Conservation (phyloP, 352 stramenopile genomes). For the Phytophthora lateralis region DNA sequence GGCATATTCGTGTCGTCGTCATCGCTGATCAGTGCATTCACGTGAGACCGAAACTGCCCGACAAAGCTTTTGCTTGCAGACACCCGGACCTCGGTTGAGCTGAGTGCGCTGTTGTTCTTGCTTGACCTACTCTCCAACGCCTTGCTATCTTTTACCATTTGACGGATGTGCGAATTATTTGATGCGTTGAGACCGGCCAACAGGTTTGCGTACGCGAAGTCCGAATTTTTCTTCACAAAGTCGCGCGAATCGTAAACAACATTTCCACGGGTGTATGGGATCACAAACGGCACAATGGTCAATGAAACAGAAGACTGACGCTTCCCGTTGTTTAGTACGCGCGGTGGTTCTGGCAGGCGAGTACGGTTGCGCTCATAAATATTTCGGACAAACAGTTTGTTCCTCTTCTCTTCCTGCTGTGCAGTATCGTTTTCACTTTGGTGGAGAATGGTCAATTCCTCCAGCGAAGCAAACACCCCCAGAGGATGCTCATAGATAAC, state of each 20-base stretch:
- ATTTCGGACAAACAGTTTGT: constrained; percentile 69
- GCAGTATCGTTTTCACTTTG: constrained; percentile 51
- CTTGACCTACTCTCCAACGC: not conserved
- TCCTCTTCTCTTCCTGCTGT: constrained; percentile 66
- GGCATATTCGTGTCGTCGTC: constrained; percentile 32
- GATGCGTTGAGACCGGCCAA: constrained; percentile 41
- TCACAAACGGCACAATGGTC: constrained; percentile 43
- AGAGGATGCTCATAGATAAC: constrained; percentile 57
- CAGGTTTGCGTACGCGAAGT: constrained; percentile 51
- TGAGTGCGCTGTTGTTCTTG: not conserved
- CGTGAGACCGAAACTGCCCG: constrained; percentile 51
- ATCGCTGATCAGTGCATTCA: constrained; percentile 28
- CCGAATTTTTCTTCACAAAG: constrained; percentile 77
- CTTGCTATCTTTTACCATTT: constrained; percentile 31
- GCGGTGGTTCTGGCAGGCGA: constrained; percentile 30
- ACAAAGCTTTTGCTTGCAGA: constrained; percentile 39
- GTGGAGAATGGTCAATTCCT: constrained; percentile 70
- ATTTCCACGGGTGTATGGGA: constrained; percentile 52
- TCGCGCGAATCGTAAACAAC: constrained; percentile 65
- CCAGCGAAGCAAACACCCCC: constrained; percentile 68
- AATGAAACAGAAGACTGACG: constrained; percentile 5
- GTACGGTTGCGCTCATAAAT: constrained; percentile 58
- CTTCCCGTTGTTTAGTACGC: constrained; percentile 12
- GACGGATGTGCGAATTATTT: constrained; percentile 26
- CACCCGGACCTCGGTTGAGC: constrained; percentile 7